Percentiles rank a stretch among this genome's conserved stretches.
Conservation (phyloP, 1,139 yeast species). For the Candida sojae region DNA sequence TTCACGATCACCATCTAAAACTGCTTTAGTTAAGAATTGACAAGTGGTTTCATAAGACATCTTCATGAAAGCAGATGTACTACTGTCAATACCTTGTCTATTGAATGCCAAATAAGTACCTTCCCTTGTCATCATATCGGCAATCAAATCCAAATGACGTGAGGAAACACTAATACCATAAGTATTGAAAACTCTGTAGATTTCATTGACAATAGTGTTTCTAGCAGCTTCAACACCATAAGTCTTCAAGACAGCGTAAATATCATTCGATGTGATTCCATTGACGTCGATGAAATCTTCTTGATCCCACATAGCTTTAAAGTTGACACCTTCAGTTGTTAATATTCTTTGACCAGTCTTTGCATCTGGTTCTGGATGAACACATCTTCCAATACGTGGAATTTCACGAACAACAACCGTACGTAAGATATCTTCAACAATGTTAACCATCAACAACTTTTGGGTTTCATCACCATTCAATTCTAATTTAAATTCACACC, state of each 20-base stretch:
- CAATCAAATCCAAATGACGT: constrained; percentile 95
- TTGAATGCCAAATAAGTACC: constrained; percentile 96
- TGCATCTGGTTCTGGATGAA: constrained; percentile 74
- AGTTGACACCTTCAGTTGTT: constrained; percentile 98
- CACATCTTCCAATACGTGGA: constrained; percentile 88
- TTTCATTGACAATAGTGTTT: constrained; percentile 94
- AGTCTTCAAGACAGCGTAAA: constrained; percentile 83
- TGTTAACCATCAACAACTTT: constrained; percentile 95
- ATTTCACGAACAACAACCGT: constrained; percentile 92
- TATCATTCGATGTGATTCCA: constrained; percentile 87
- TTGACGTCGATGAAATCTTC: constrained; percentile 89
- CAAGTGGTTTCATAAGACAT: constrained; percentile 99
- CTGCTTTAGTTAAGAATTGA: constrained; percentile 95
- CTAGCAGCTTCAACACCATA: constrained; percentile 99
- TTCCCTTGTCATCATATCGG: constrained; percentile 99
- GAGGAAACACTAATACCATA: constrained; percentile 92
- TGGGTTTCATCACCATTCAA: constrained; percentile 78
- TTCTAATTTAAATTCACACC: constrained; percentile 91
- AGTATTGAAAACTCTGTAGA: constrained; percentile 92
- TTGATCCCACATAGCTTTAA: constrained; percentile 98
- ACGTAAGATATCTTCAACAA: constrained; percentile 90
- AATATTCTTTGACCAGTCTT: constrained; percentile 58
- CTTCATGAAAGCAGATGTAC: constrained; percentile 95
- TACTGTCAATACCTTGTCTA: constrained; percentile 96
- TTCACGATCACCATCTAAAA: constrained; percentile 88